These are phyloP conservation scores for Aspergillus conjunctus DNA, from an alignment of 495 filamentous ascomycete genomes.

Conservation along the genomic window DNA sequence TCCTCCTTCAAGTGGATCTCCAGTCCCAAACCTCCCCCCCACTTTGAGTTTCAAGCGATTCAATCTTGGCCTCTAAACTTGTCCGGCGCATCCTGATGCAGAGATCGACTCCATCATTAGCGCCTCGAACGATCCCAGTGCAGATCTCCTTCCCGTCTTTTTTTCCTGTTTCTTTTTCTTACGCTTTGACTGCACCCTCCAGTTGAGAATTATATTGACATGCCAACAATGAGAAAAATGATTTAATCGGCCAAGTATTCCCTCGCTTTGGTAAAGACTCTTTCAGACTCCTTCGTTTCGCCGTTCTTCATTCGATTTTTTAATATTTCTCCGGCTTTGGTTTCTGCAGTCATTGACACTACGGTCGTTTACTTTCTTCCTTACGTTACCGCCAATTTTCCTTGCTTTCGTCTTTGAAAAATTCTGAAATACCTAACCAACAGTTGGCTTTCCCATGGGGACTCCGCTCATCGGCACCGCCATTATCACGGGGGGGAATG, in stretches of 20 bases:
- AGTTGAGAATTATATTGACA: neutral
- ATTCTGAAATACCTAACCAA: neutral
- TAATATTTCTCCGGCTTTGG: neutral
- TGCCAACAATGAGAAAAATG: neutral
- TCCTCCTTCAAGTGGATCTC: conserved; percentile 7
- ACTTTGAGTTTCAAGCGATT: neutral
- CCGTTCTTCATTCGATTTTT: neutral
- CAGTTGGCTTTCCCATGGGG: conserved; percentile 28
- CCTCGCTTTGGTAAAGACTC: neutral
- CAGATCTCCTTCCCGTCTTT: neutral
- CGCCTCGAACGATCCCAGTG: conserved; percentile 8
- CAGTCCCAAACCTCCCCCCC: neutral
- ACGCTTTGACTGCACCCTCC: neutral
- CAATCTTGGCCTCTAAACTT: conserved; percentile 8
- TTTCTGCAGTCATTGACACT: neutral
- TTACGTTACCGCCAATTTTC: neutral
- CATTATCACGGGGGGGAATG: conserved; percentile 47
- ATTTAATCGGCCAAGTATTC: neutral
- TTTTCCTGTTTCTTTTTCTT: conserved; percentile 1
- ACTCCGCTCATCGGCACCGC: conserved; percentile 45
- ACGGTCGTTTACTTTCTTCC: neutral
- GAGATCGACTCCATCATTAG: conserved; percentile 6
- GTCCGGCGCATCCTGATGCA: conserved; percentile 15
- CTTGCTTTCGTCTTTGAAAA: neutral
- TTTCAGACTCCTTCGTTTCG: neutral